Evolutionary conservation across 495 filamentous ascomycete species (phyloP), one percentile per base, ranked within the genome.

Genomic region (Penicillium parvum): DNA sequence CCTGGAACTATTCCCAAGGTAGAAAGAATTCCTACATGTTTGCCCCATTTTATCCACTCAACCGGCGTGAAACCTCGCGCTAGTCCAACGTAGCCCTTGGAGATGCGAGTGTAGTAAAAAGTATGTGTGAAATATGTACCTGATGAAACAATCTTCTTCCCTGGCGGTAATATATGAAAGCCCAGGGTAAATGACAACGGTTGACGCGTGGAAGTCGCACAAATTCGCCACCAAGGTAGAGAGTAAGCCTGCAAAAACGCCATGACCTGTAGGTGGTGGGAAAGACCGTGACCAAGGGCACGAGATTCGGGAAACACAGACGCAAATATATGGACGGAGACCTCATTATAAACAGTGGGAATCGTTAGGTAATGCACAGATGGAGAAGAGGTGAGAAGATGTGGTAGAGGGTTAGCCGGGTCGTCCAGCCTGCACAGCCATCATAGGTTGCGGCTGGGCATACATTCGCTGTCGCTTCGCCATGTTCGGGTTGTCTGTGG

Each of bases 401-500:
- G 46, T 38, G 41, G 9, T 11, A 21, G 21, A 9, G 18, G 5
- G 49, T 60, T 60, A 69, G 25, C 55, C 60, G 30, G 66, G 62
- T 18, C 64, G 60, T 17, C 65, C 56, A 16, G 65, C 63, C 52
- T 65, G 69, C 34, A 72, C 66, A 10, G 64, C 64, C 67, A 79
- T 73, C 43, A 64, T 62, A 19, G 66, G 71, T 18, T 65, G 65
- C 9, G 60, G 62, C 33, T 74, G 75, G 5, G 73, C 57, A 52
- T 83, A 85, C 66, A 85, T 75, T 40, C 81, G 77, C 57, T 81
- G 82, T 49, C 83, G 68, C 54, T 83, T 84, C 7, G 68, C 60
- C 53, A 78, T 72, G 37, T 71, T 73, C 8, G 68, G 58, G 27
- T 77, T 72, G 10, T 81, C 80, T 15, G 66, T 57, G 7, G 63